Base-by-base conservation (phyloP, 139 green algal genomes). In the Nannochloris sp. region DNA sequence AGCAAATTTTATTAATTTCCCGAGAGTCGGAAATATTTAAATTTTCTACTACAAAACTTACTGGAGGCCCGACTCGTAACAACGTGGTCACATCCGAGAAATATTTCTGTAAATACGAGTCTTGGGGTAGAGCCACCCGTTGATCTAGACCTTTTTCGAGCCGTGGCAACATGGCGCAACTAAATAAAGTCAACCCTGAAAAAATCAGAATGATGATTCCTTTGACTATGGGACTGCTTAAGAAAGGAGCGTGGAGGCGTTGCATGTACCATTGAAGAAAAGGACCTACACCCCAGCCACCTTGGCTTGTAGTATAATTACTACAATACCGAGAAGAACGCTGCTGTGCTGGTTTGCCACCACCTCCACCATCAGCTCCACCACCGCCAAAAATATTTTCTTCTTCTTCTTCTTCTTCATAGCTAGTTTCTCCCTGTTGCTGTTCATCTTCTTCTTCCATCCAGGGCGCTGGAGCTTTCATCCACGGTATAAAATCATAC, bases 41-140 rank as follows among this genome's bases (percentile, higher is more conserved):
- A 32, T 81, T 54, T 10, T 72, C 31, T 9, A 97, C 83, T 44
- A 97, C 87, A 47, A 97, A 67, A 56, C 85, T 86, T 39, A 97
- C 57, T 0, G 90, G 90, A 0, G 90, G 85, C 2, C 90, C 90
- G n/a, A 97, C 90, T 2, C 90, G 66, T 61, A 96, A 74, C 8
- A 79, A 61, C 0, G n/a, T 27, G 23, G 82, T 67, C 25, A 93
- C 69, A 64, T 95, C 85, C 1, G 58, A 31, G 61, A 87, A 96
- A 80, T 95, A 97, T n/a, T 42, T 45, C 74, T 97, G 90, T 70
- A 97, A 78, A 81, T 96, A 97, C 0, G 85, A 95, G 75, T 97
- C 90, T 4, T 70, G 35, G 0, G 90, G 90, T 59, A 97, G 78
- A 1, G 90, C 90, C 32, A 95, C 84, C 6, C 75, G 60, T 79